Percentiles rank a stretch among this genome's conserved stretches.
Evolutionary conservation across 208 protist species (phyloP).

Genomic region (Blastocrithidia nonstop): DNA sequence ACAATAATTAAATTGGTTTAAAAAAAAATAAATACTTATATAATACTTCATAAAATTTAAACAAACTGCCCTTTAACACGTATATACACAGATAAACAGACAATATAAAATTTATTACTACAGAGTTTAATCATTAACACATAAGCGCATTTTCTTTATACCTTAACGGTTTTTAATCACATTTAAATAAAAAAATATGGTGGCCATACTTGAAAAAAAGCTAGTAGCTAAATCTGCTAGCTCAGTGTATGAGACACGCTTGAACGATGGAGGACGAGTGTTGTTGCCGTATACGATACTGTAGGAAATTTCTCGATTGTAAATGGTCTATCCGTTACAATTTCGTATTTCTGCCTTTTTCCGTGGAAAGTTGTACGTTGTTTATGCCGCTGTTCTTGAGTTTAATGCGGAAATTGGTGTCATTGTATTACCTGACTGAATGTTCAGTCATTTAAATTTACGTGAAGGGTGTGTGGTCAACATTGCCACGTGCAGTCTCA

Average conservation of each 20-base stretch:
- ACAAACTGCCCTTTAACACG: neutral
- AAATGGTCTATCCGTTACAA: slow-evolving; percentile 83
- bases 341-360: slow-evolving; percentile 62
- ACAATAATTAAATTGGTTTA: slow-evolving; percentile 3
- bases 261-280: slow-evolving; percentile 76
- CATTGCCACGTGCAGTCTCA: slow-evolving; percentile 63
- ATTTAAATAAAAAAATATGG: slow-evolving; percentile 4
- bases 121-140: too few relatives aligned
- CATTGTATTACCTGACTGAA: slow-evolving; percentile 86
- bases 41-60: neutral
- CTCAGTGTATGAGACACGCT: slow-evolving; percentile 12
- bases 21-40: slow-evolving; percentile 3
- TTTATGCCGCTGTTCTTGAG: slow-evolving; percentile 86
- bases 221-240: slow-evolving; percentile 15
- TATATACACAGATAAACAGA: neutral
- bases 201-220: slow-evolving; percentile 11
- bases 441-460: slow-evolving; percentile 81
- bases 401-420: slow-evolving; percentile 83
- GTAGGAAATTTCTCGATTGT: slow-evolving; percentile 47
- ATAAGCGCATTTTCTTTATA: too few relatives aligned
- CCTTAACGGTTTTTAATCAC: slow-evolving; percentile 2
- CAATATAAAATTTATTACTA: neutral
- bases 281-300: slow-evolving; percentile 69
- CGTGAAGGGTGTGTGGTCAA: slow-evolving; percentile 28
- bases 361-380: slow-evolving; percentile 25